Evolutionary conservation across 495 filamentous ascomycete genomes (phyloP).

Genomic region (Letharia columbiana): DNA sequence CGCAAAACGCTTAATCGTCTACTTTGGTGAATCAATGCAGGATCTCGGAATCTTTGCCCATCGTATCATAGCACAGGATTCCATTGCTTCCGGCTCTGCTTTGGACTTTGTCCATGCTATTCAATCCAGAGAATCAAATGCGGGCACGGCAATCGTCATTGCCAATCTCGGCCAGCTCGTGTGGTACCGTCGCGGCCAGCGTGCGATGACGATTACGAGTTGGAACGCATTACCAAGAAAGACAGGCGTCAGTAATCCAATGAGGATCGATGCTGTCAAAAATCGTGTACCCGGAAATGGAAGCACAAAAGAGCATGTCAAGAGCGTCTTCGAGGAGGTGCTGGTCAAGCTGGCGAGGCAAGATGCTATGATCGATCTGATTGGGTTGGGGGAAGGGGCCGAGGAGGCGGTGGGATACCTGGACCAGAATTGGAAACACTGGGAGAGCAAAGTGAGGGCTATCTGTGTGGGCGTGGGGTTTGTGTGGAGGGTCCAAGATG

Average conservation of each 20-base stretch:
- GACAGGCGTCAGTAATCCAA: conserved; percentile 41
- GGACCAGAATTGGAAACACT: conserved; percentile 44
- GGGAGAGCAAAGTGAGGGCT: conserved; percentile 32
- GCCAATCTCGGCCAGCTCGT: conserved; percentile 63
- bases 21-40: conserved; percentile 61
- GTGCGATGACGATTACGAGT: conserved; percentile 44
- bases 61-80: conserved; percentile 49
- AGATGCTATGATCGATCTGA: conserved; percentile 51
- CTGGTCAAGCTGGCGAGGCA: conserved; percentile 37
- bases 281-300: conserved; percentile 52
- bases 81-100: conserved; percentile 58
- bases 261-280: conserved; percentile 32
- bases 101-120: conserved; percentile 51
- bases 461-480: conserved; percentile 37
- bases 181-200: conserved; percentile 53
- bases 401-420: conserved; percentile 47
- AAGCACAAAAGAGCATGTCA: conserved; percentile 46
- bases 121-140: conserved; percentile 24
- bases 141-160: conserved; percentile 46
- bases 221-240: conserved; percentile 48
- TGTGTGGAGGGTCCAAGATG: conserved; percentile 25
- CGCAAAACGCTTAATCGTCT: conserved; percentile 60
- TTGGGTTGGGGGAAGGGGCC: conserved; percentile 53
- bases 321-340: conserved; percentile 52
- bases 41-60: conserved; percentile 69